Evolutionary conservation across 2,329 filamentous ascomycete species (phyloP).

Genomic region (Sporothrix humicola): DNA sequence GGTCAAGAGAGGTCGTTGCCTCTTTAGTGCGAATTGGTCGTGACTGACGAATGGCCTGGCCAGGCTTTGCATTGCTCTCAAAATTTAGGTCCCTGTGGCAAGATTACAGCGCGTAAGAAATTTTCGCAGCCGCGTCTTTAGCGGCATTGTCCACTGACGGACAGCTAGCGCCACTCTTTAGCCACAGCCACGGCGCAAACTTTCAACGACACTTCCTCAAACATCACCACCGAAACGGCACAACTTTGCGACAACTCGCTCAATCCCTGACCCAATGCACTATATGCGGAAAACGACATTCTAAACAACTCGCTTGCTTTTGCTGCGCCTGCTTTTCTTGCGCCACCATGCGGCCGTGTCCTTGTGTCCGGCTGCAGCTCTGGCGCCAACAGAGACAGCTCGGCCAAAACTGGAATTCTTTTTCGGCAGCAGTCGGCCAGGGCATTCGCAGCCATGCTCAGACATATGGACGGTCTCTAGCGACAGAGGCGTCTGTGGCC

Average conservation of each 20-base stretch:
- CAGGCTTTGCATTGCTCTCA: too few species aligned
- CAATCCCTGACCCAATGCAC: not conserved
- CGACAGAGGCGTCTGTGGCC: not conserved
- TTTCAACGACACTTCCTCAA: conserved; percentile 27
- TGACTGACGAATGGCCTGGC: not conserved
- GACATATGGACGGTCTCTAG: not conserved
- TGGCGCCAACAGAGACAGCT: conserved; percentile 30
- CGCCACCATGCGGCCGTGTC: conserved; percentile 34
- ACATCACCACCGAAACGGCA: not conserved
- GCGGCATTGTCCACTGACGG: not conserved
- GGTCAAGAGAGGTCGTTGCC: conserved; percentile 10
- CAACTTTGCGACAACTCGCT: not conserved
- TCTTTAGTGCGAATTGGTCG: not conserved
- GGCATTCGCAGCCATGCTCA: not conserved
- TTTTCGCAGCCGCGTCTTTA: conserved; percentile 22
- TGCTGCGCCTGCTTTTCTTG: not conserved
- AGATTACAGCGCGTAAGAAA: conserved; percentile 23
- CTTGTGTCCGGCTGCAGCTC: conserved; percentile 32
- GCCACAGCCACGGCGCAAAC: conserved; percentile 10
- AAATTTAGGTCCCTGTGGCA: too few species aligned
- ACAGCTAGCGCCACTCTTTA: conserved; percentile 27
- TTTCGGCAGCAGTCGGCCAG: not conserved
- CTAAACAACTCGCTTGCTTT: too few species aligned
- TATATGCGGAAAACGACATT: not conserved
- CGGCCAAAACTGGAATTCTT: conserved; percentile 21